phyloP scores from a whole-genome alignment of 805 yeast species.

The Maudiozyma turicensis region DNA sequence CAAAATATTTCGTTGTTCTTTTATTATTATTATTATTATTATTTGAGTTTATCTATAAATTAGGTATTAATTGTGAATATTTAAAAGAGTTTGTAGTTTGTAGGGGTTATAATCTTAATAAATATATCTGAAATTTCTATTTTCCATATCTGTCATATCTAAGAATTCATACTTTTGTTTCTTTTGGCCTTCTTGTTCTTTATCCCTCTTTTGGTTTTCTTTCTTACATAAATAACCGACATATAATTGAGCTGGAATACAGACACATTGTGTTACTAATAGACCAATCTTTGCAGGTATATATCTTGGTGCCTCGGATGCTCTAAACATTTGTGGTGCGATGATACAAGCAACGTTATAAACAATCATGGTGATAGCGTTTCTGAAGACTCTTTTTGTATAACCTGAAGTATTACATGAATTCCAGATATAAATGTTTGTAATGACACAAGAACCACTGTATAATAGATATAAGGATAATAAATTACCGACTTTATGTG shows the following conservation, averaged over 20 bases:
- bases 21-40: no score
- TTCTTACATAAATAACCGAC: slow-evolving; percentile 35
- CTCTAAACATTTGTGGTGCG: slow-evolving; percentile 56
- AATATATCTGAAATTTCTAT: slow-evolving; percentile 46
- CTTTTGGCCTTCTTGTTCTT: slow-evolving; percentile 25
- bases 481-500: slow-evolving; percentile 37
- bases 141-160: slow-evolving; percentile 53
- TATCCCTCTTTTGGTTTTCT: slow-evolving; percentile 46
- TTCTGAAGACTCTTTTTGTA: slow-evolving; percentile 46
- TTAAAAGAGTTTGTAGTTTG: neutral
- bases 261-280: slow-evolving; percentile 40
- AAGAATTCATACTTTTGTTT: slow-evolving; percentile 36
- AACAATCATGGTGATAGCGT: slow-evolving; percentile 47
- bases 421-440: slow-evolving; percentile 53
- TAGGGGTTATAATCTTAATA: slow-evolving; percentile 20
- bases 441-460: slow-evolving; percentile 49
- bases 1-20: no score
- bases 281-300: slow-evolving; percentile 49
- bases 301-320: slow-evolving; percentile 42
- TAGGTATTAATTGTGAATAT: neutral
- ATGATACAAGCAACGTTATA: slow-evolving; percentile 49
- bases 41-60: neutral
- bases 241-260: slow-evolving; percentile 35
- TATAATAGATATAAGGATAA: slow-evolving; percentile 41
- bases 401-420: slow-evolving; percentile 54